Evolutionary conservation across 352 stramenopile species (phyloP).

Genomic region (Phytophthora colocasiae): DNA sequence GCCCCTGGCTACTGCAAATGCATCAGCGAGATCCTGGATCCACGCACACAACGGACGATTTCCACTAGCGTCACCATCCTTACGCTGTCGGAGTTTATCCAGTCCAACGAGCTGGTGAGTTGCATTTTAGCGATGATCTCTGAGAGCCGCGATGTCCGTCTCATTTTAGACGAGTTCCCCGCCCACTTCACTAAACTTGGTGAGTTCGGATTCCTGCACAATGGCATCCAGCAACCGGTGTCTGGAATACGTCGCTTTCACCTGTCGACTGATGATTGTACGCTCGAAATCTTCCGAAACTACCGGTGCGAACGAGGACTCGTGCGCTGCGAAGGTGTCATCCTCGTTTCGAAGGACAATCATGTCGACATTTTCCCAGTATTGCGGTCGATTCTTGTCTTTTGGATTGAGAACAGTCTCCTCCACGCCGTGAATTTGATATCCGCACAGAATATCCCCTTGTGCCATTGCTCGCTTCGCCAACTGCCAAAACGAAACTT

Average conservation of each 20-base stretch:
- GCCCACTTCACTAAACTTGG: constrained; percentile 37
- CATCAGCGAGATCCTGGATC: constrained; percentile 89
- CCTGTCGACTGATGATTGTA: constrained; percentile 46
- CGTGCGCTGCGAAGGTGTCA: constrained; percentile 27
- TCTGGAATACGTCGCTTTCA: constrained; percentile 57
- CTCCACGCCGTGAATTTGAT: constrained; percentile 51
- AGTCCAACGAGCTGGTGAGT: constrained; percentile 88
- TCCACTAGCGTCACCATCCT: constrained; percentile 74
- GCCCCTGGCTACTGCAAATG: constrained; percentile 60
- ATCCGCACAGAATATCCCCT: constrained; percentile 82
- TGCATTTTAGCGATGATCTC: constrained; percentile 89
- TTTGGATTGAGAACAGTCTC: constrained; percentile 78
- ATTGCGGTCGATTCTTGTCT: constrained; percentile 46
- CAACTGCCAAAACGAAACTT: constrained; percentile 84
- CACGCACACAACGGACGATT: constrained; percentile 86
- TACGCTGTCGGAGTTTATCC: constrained; percentile 83
- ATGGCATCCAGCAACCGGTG: constrained; percentile 63
- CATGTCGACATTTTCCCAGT: constrained; percentile 69
- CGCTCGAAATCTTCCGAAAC: constrained; percentile 60
- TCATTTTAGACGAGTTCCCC: constrained; percentile 74
- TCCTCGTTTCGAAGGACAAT: constrained; percentile 62
- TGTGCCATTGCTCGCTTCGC: constrained; percentile 56
- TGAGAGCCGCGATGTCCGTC: constrained; percentile 84
- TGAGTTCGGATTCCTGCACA: constrained; percentile 57
- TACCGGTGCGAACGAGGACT: constrained; percentile 30